Percentiles rank a stretch among this genome's conserved stretches.
Conservation (phyloP, 2,329 filamentous ascomycete species). For the Colletotrichum tofieldiae region DNA sequence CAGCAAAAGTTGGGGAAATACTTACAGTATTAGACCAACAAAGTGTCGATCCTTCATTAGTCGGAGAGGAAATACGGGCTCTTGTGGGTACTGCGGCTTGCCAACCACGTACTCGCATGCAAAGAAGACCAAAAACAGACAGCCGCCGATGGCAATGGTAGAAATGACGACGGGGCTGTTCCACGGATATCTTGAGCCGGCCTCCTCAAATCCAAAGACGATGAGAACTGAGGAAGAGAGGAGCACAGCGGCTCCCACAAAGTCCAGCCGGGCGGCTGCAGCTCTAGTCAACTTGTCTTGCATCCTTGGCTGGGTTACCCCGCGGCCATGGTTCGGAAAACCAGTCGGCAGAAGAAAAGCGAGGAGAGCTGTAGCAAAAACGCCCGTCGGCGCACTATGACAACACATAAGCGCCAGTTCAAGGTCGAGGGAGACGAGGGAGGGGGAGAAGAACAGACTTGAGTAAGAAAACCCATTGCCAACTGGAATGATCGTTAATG, state of each 20-base stretch:
- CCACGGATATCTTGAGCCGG: conserved; percentile 60
- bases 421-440: neutral
- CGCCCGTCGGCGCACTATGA: conserved; percentile 51
- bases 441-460: conserved; percentile 53
- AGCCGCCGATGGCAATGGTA: conserved; percentile 49
- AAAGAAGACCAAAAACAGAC: conserved; percentile 49
- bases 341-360: conserved; percentile 48
- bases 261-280: conserved; percentile 40
- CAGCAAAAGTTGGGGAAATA: conserved; percentile 24
- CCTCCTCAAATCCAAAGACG: conserved; percentile 63
- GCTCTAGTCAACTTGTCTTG: conserved; percentile 44
- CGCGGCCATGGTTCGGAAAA: conserved; percentile 47
- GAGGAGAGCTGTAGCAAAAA: conserved; percentile 47
- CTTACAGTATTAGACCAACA: conserved; percentile 53
- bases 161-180: conserved; percentile 55
- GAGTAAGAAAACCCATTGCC: conserved; percentile 65
- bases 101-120: conserved; percentile 50
- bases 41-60: conserved; percentile 52
- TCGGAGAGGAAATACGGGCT: conserved; percentile 56
- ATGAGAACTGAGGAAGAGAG: conserved; percentile 60
- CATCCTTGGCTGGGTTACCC: conserved; percentile 29
- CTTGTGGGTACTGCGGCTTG: conserved; percentile 40
- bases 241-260: conserved; percentile 50
- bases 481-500: conserved; percentile 57
- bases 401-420: neutral